A percentile compares a stretch with the other conserved stretches of the same genome.
Conservation (phyloP, 2,329 filamentous ascomycete species). For the Pyrenochaeta sp. region DNA sequence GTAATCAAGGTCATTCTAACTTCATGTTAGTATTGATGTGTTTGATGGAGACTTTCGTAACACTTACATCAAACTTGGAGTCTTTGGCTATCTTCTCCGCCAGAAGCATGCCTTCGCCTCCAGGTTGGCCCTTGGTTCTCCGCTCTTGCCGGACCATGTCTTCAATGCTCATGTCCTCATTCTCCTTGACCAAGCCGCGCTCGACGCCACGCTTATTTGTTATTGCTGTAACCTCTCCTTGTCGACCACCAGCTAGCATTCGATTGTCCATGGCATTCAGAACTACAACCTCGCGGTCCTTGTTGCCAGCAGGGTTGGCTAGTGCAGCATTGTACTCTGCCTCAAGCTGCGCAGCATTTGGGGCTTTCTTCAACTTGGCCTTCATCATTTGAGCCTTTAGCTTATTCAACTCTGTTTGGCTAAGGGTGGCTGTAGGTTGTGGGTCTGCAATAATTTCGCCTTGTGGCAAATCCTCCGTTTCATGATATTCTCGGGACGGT, state of each 20-base stretch:
- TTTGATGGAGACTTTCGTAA: neutral
- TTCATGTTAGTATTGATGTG: constrained; percentile 17
- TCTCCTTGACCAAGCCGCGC: constrained; percentile 84
- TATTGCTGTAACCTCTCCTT: constrained; percentile 77
- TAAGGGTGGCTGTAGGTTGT: constrained; percentile 61
- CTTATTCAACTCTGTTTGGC: constrained; percentile 83
- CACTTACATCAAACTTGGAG: constrained; percentile 75
- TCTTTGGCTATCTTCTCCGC: constrained; percentile 96
- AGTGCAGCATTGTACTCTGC: constrained; percentile 81
- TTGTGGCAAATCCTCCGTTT: constrained; percentile 54
- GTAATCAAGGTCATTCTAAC: constrained; percentile 84
- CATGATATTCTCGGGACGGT: constrained; percentile 30
- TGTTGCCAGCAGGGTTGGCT: constrained; percentile 64
- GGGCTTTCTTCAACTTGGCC: constrained; percentile 81
- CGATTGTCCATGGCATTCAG: constrained; percentile 89
- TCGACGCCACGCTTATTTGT: constrained; percentile 83
- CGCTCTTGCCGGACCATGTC: constrained; percentile 97
- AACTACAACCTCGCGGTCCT: constrained; percentile 74
- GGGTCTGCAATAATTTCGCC: constrained; percentile 66
- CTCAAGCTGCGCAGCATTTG: constrained; percentile 79
- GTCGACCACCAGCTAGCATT: constrained; percentile 79
- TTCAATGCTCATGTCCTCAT: constrained; percentile 93
- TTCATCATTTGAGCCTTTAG: constrained; percentile 96
- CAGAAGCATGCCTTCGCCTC: constrained; percentile 81
- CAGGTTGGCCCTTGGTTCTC: constrained; percentile 77